Evolutionary conservation across 306 rosid species (phyloP), one percentile per base, ranked within the genome.

Genomic region (Cyamopsis tetragonoloba): DNA sequence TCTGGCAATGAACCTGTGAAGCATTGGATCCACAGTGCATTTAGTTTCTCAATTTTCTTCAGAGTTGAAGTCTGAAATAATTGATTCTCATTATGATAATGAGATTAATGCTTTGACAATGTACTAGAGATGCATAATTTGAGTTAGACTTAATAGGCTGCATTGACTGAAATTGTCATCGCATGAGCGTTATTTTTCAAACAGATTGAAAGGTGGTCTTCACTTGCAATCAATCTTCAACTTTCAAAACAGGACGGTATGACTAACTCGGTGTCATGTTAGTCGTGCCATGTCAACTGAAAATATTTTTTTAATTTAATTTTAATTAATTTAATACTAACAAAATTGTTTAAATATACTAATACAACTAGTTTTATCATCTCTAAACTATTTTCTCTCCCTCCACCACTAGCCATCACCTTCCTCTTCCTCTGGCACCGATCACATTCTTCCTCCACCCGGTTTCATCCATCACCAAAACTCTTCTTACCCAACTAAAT

Each of bases 31-130:
- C 41, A 17, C 46, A 1, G 0, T 60, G 62, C 79, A 49, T 66
- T 66, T 48, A 27, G 56, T 61, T 60, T 66, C 37, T 31, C 4
- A 37, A 49, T 9, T 26, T 18, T 32, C 7, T 38, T 15, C 44
- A 59, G 75, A 65, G 59, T 71, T 72, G 51, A 56, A 54, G 59
- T 58, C 30, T 56, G 70, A 54, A 81, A 77, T 81, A 81, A 81
- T 67, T 68, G 60, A 19, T 4, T 67, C 57, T 55, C 28, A 20
- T n/a, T 70, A 6, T 68, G 57, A 50, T 51, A 7, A 65, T 53
- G 73, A 71, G 78, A 48, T 34, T 53, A 37, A 42, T 56, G 35
- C 57, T 1, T 32, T 65, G 37, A 65, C 44, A 59, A 20, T 7
- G 64, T 39, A 24, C 24, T 32, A 39, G 38, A 49, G 32, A 1